Base-by-base conservation (phyloP, 2,329 filamentous ascomycete genomes). In the Aspergillus texensis region DNA sequence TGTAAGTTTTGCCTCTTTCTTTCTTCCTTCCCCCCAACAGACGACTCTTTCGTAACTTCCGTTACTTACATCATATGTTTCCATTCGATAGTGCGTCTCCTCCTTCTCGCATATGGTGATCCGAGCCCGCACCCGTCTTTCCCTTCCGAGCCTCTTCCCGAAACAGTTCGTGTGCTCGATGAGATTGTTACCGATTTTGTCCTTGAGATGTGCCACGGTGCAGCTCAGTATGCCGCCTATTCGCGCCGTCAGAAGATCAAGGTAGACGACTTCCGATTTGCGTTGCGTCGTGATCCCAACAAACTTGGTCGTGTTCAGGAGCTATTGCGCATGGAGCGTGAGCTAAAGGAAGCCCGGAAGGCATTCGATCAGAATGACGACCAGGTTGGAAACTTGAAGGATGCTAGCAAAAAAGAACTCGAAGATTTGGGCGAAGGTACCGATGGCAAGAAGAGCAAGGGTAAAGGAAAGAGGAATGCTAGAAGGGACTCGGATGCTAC, bases 141-240 rank as follows among this genome's bases (percentile, higher is more conserved):
- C 79, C 87, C 90, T 62, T 84, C 86, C 63, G 85, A 90, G 61
- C 92, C 93, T 0, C 89, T 98, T 30, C 89, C 91, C 21, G 88
- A 93, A 75, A 97, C 94, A 11, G 86, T 97, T 64, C 89, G 91
- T 65, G 87, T 94, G 58, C 89, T 98, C 57, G 95, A 98, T 83
- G 94, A 97, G 81, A 94, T 98, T 71, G 88, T 97, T 65, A 97
- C 94, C 66, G 95, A 98, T 82, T 97, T 96, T 83, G 92, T 98
- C 76, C 93, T 96, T 76, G 93, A 95, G 77, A 89, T 95, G 60
- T 94, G 92, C 79, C 95, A 96, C 81, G 90, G 93, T 75, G 94
- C 95, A 4, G 92, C 93, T 5, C 88, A 92, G 52, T 89, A 90
- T 59, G 95, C 95, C 0, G 89, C 92, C 77, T 92, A 96, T 78